A percentile compares a stretch with the other conserved stretches of the same genome.
Conservation (phyloP, 495 filamentous ascomycete genomes). For the Hypomontagnella monticulosa region DNA sequence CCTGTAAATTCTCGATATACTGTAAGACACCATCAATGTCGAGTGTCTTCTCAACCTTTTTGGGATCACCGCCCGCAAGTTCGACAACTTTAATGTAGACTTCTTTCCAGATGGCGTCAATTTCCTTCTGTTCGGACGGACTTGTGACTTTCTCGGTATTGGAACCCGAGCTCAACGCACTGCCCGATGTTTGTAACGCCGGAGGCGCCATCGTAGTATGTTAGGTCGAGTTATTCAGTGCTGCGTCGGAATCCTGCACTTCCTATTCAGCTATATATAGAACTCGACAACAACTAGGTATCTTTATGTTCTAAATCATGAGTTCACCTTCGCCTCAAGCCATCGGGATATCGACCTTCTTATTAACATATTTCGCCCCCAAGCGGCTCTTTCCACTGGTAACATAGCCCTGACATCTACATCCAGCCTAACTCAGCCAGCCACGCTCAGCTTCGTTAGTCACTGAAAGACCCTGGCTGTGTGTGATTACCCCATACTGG, state of each 20-base stretch:
- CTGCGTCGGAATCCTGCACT: not conserved
- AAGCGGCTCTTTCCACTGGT: slow-evolving; percentile 4
- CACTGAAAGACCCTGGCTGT: not conserved
- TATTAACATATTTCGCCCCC: slow-evolving; percentile 12
- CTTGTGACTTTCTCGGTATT: slow-evolving; percentile 35
- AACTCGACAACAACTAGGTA: not conserved
- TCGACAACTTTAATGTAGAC: slow-evolving; percentile 51
- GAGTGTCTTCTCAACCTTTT: slow-evolving; percentile 41
- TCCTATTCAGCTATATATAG: slow-evolving; percentile 2
- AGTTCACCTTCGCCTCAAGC: slow-evolving; percentile 3
- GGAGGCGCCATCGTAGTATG: slow-evolving; percentile 37
- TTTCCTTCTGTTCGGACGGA: slow-evolving; percentile 50
- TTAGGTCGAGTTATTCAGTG: not conserved
- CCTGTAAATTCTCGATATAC: slow-evolving; percentile 43
- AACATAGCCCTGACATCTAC: not conserved
- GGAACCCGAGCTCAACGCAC: slow-evolving; percentile 30
- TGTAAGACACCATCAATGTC: slow-evolving; percentile 48
- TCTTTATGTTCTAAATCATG: no score
- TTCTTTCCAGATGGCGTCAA: slow-evolving; percentile 51
- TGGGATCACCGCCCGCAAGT: slow-evolving; percentile 49
- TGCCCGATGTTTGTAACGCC: slow-evolving; percentile 35
- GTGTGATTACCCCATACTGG: not conserved
- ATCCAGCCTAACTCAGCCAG: slow-evolving; percentile 15
- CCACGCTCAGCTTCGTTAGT: slow-evolving; percentile 7
- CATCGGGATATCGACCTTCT: slow-evolving; percentile 9